Percentiles rank a stretch among this genome's conserved stretches.
phyloP scores from a whole-genome alignment of 495 filamentous ascomycete species.

The Aspergillus carlsbadensis region DNA sequence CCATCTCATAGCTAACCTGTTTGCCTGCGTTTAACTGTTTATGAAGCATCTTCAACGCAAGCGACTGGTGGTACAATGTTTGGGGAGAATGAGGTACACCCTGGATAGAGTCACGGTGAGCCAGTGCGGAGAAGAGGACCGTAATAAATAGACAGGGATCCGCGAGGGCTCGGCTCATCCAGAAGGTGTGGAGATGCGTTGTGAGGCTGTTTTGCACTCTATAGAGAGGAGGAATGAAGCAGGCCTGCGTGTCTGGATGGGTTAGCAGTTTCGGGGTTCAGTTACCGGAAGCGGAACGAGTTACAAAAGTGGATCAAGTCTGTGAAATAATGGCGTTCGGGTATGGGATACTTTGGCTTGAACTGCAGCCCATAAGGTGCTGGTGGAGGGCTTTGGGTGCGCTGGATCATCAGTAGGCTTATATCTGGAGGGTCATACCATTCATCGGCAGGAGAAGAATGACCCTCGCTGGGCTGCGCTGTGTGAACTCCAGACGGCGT shows the following conservation, averaged over 20 bases:
- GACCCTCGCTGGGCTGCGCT: not conserved
- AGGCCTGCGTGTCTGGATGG: too few species aligned
- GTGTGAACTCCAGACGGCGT: not conserved
- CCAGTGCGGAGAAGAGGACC: not conserved
- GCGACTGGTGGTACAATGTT: conserved; percentile 1
- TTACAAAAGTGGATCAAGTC: not conserved
- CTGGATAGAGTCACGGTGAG: not conserved
- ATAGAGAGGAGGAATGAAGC: not conserved
- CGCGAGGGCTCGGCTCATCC: not conserved
- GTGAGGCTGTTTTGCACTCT: not conserved
- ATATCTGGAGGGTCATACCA: too few species aligned
- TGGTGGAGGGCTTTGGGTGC: too few species aligned
- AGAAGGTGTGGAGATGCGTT: not conserved
- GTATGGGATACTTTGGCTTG: not conserved
- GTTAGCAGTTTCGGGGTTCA: not conserved
- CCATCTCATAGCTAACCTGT: not conserved
- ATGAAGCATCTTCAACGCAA: not conserved
- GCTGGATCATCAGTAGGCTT: too few species aligned
- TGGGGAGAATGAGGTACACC: not conserved
- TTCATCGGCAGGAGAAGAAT: not conserved
- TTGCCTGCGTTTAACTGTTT: not conserved
- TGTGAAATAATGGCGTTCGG: not conserved
- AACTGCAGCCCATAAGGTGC: not conserved
- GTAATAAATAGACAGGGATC: conserved; percentile 8
- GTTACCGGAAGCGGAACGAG: too few species aligned